A percentile compares a stretch with the other conserved stretches of the same genome.
phyloP scores from a whole-genome alignment of 129 eudicot genomes.

The Helianthus tuberosus region DNA sequence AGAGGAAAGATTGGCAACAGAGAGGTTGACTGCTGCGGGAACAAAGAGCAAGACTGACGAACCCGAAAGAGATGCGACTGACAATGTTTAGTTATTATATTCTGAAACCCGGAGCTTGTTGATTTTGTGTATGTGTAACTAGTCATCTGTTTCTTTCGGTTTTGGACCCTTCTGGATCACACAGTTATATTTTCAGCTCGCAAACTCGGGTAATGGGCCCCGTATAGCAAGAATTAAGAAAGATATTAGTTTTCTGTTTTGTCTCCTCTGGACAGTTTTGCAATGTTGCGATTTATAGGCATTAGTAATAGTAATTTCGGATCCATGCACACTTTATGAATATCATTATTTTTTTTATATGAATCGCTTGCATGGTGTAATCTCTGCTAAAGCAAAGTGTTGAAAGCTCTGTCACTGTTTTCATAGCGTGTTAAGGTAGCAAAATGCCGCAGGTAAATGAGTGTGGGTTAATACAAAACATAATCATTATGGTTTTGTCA shows the following conservation, averaged over 20 bases:
- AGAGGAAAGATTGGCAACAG: constrained; percentile 93
- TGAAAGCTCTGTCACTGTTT: too few species aligned
- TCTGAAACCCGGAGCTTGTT: background rate
- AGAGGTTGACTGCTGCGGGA: constrained; percentile 58
- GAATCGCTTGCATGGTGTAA: too few species aligned
- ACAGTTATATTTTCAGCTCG: constrained; percentile 25
- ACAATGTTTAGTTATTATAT: constrained; percentile 53
- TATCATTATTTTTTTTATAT: too few species aligned
- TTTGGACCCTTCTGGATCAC: constrained; percentile 18
- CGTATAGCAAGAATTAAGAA: constrained; percentile 12
- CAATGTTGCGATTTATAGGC: constrained; percentile 6
- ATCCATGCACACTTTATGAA: too few species aligned
- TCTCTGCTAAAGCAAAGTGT: too few species aligned
- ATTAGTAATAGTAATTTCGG: background rate
- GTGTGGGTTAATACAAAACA: too few species aligned
- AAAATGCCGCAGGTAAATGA: too few species aligned
- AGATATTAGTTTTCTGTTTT: constrained; percentile 12
- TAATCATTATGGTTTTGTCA: too few species aligned
- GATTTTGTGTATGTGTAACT: constrained; percentile 34
- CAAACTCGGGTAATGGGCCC: background rate
- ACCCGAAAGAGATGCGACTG: constrained; percentile 62
- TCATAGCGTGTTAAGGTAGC: too few species aligned
- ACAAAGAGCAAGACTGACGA: constrained; percentile 52
- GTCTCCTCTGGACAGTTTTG: constrained; percentile 22
- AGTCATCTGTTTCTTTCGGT: constrained; percentile 20